Conservation (phyloP, 345 rosid genomes). For the Bretschneidera sinensis region DNA sequence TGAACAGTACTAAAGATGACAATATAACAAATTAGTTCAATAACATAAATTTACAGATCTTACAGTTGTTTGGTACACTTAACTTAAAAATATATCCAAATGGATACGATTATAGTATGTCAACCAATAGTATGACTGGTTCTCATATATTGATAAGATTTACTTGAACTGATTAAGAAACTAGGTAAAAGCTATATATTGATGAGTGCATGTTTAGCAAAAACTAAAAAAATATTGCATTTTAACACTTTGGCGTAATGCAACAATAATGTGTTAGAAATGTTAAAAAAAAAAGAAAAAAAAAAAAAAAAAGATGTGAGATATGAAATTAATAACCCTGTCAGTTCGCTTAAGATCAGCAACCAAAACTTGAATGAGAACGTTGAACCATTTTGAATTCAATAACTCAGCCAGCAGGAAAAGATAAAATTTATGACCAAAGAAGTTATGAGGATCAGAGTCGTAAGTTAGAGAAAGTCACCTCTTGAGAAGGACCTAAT, state of each 20-base stretch:
- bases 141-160: not conserved
- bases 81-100: not conserved
- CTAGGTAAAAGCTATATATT: not conserved
- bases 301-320: not conserved
- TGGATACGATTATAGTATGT: not conserved
- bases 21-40: no score
- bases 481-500: slow-evolving; percentile 77
- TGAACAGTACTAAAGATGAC: no score
- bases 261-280: no score
- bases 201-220: no score
- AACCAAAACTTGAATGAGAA: not conserved
- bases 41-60: no score
- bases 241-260: no score
- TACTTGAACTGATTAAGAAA: not conserved
- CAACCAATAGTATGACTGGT: not conserved
- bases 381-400: not conserved
- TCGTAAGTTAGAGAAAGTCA: slow-evolving; percentile 10
- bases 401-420: not conserved
- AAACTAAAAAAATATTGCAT: no score
- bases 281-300: not conserved
- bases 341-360: no score
- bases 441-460: not conserved
- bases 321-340: no score
- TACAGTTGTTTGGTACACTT: not conserved
- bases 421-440: not conserved